Evolutionary conservation across 345 rosid species (phyloP).

Genomic region (Eucalyptus curtisii): DNA sequence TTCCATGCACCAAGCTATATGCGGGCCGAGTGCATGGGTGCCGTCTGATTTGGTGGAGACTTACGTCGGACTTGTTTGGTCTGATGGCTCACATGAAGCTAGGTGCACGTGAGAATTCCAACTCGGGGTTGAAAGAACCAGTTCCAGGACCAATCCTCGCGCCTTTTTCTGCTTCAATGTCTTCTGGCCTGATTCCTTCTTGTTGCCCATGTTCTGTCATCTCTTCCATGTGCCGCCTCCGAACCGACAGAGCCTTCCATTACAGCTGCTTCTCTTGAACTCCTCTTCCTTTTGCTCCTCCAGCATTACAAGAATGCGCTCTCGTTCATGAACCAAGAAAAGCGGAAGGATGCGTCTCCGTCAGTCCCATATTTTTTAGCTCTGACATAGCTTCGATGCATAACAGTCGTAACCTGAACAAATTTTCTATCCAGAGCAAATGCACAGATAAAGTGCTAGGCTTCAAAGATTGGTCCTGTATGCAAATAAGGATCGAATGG

Average conservation of each 20-base stretch:
- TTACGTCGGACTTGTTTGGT: neutral
- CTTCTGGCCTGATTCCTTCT: neutral
- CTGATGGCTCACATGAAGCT: neutral
- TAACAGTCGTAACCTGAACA: neutral
- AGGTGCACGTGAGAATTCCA: neutral
- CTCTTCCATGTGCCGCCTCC: neutral
- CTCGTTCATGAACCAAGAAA: neutral
- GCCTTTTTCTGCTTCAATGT: neutral
- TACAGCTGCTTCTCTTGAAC: neutral
- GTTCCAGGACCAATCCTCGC: neutral
- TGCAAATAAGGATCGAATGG: neutral
- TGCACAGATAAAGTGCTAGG: neutral
- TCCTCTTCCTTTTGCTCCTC: neutral
- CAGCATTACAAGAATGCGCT: neutral
- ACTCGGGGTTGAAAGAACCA: neutral
- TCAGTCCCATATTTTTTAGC: neutral
- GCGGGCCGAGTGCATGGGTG: neutral
- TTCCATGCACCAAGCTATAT: neutral
- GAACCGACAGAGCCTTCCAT: neutral
- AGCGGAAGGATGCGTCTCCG: neutral
- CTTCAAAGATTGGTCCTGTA: neutral
- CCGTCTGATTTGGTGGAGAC: neutral
- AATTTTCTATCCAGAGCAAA: neutral
- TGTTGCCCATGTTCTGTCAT: neutral
- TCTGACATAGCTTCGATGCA: neutral